Conservation (phyloP, 345 rosid species). For the Gossypium sturtianum region DNA sequence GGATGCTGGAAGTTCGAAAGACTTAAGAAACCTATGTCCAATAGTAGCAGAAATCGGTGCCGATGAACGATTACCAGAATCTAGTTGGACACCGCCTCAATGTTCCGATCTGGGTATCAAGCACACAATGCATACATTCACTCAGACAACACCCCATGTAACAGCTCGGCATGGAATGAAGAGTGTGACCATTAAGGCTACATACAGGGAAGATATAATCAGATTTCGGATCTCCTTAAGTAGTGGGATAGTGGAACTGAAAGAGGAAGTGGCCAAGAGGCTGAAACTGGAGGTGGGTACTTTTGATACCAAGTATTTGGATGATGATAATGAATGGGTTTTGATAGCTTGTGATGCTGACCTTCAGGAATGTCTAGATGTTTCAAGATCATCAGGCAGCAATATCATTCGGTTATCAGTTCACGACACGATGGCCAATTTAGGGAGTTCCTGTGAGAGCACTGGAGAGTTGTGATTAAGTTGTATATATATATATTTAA, state of each 20-base stretch:
- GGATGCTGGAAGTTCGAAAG: slow-evolving; percentile 84
- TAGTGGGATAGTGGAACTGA: slow-evolving; percentile 52
- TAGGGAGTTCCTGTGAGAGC: slow-evolving; percentile 91
- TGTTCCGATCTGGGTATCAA: slow-evolving; percentile 17
- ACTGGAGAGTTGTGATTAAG: slow-evolving; percentile 40
- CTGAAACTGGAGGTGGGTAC: slow-evolving; percentile 67
- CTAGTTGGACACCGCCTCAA: slow-evolving; percentile 37
- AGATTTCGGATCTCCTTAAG: slow-evolving; percentile 57
- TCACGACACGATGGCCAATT: slow-evolving; percentile 55
- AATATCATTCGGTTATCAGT: slow-evolving; percentile 54
- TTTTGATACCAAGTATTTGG: slow-evolving; percentile 73
- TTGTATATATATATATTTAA: slow-evolving; percentile 9
- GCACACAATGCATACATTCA: slow-evolving; percentile 18
- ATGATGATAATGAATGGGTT: slow-evolving; percentile 82
- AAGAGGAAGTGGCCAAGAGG: slow-evolving; percentile 82
- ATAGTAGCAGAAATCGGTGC: slow-evolving; percentile 34
- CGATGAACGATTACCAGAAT: slow-evolving; percentile 50
- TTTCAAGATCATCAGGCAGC: slow-evolving; percentile 55
- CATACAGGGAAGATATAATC: slow-evolving; percentile 73
- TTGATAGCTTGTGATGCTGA: slow-evolving; percentile 77
- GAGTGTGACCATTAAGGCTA: slow-evolving; percentile 64
- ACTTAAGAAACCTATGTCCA: slow-evolving; percentile 64
- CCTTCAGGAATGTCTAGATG: slow-evolving; percentile 69
- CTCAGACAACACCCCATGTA: slow-evolving; percentile 23
- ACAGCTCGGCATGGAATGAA: slow-evolving; percentile 32